phyloP scores from a whole-genome alignment of 2,329 filamentous ascomycete genomes.

The Phialemonium atrogriseum region DNA sequence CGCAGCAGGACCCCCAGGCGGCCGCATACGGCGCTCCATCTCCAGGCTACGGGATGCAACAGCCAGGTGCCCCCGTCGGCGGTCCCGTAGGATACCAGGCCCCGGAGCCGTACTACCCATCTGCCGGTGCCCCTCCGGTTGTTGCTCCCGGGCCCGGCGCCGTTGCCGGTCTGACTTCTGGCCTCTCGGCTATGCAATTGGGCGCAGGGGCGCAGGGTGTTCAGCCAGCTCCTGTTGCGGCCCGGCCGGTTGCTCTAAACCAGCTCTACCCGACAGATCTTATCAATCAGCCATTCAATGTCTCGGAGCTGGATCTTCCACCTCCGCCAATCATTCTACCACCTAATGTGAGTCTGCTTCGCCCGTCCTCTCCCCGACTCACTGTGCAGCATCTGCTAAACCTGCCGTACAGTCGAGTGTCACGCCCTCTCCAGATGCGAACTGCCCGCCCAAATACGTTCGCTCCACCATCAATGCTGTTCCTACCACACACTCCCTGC shows the following conservation, averaged over 20 bases:
- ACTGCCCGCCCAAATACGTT: slow-evolving; percentile 89
- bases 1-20: slow-evolving; percentile 36
- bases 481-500: slow-evolving; percentile 80
- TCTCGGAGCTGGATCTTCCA: slow-evolving; percentile 82
- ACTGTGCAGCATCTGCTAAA: slow-evolving; percentile 26
- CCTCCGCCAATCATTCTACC: slow-evolving; percentile 88
- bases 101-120: slow-evolving; percentile 58
- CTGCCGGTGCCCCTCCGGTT: slow-evolving; percentile 31
- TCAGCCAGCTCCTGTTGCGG: slow-evolving; percentile 37
- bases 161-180: slow-evolving; percentile 69
- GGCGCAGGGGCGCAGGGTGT: slow-evolving; percentile 48
- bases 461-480: slow-evolving; percentile 92
- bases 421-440: slow-evolving; percentile 82
- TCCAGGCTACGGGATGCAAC: slow-evolving; percentile 32
- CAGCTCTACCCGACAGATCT: slow-evolving; percentile 89
- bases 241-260: slow-evolving; percentile 55
- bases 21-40: slow-evolving; percentile 31
- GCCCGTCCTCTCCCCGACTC: background rate
- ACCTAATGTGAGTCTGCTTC: slow-evolving; percentile 63
- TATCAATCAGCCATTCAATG: slow-evolving; percentile 87
- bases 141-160: slow-evolving; percentile 23
- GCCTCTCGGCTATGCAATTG: slow-evolving; percentile 81
- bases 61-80: slow-evolving; percentile 30
- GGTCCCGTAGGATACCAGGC: slow-evolving; percentile 57
- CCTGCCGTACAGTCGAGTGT: slow-evolving; percentile 60